Conservation (phyloP, 306 rosid species). For the Carpinus fangiana region DNA sequence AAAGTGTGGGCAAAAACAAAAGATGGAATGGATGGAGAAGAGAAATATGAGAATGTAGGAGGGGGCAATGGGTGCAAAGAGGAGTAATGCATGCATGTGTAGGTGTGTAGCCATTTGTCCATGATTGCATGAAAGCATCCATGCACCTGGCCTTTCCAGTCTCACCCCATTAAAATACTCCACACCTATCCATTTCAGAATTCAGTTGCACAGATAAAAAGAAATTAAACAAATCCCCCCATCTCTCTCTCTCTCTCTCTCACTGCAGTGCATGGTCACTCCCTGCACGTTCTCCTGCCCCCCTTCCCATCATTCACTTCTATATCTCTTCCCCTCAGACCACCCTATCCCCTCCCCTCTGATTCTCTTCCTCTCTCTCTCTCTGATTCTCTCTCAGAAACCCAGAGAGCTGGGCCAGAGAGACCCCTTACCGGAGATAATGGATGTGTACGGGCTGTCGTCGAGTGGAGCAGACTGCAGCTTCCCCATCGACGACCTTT, state of each 20-base stretch:
- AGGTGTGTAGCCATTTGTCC: slow-evolving; percentile 11
- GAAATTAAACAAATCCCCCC: background rate
- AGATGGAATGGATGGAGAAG: background rate
- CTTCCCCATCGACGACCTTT: slow-evolving; percentile 45
- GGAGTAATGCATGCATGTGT: background rate
- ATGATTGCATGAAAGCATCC: slow-evolving; percentile 11
- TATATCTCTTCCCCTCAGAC: background rate
- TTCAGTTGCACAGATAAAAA: background rate
- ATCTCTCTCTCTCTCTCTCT: background rate
- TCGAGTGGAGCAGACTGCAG: slow-evolving; percentile 10
- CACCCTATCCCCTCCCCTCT: background rate
- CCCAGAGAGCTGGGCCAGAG: slow-evolving; percentile 5
- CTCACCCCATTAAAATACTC: background rate
- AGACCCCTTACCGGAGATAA: background rate
- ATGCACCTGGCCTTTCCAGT: slow-evolving; percentile 1
- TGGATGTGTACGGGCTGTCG: slow-evolving; percentile 31
- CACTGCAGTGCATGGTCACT: slow-evolving; percentile 20
- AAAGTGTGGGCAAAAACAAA: background rate
- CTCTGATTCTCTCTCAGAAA: slow-evolving; percentile 6
- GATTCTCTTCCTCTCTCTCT: slow-evolving; percentile 12
- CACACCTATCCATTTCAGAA: background rate
- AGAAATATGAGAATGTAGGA: background rate
- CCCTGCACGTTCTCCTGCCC: slow-evolving; percentile 45
- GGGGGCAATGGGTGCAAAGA: background rate
- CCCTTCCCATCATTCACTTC: slow-evolving; percentile 16